Conservation (phyloP, 1,139 yeast species). For the Yamadazyma siamensis region DNA sequence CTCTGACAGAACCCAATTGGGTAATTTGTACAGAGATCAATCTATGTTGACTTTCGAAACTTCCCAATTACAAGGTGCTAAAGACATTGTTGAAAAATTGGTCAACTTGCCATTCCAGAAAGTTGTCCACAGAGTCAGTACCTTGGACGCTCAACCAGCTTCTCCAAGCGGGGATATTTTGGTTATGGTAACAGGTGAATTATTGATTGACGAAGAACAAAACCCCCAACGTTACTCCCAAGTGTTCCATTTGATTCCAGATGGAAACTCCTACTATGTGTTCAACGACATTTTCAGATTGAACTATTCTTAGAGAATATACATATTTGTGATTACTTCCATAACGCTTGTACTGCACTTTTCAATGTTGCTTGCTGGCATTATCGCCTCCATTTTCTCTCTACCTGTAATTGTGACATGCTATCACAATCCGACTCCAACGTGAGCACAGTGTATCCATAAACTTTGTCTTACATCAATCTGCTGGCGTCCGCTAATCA, state of each 20-base stretch:
- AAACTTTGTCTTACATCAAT: too few species aligned
- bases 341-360: too few species aligned
- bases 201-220: constrained; percentile 88
- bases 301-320: constrained; percentile 51
- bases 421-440: too few species aligned
- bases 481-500: too few species aligned
- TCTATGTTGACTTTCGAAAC: constrained; percentile 98
- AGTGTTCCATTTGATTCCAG: constrained; percentile 95
- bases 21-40: constrained; percentile 91
- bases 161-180: constrained; percentile 90
- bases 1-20: constrained; percentile 86
- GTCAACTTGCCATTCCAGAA: constrained; percentile 84
- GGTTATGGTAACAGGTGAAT: constrained; percentile 97
- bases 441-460: too few species aligned
- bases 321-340: not conserved
- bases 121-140: constrained; percentile 88
- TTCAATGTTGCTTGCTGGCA: too few species aligned
- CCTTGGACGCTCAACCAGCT: constrained; percentile 97
- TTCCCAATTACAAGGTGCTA: constrained; percentile 91
- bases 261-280: constrained; percentile 85
- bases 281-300: constrained; percentile 96
- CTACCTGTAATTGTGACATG: too few species aligned
- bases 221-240: constrained; percentile 96
- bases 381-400: too few species aligned
- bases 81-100: constrained; percentile 87